Conservation (phyloP, 179 eudicot genomes). For the Beta lomatogona region DNA sequence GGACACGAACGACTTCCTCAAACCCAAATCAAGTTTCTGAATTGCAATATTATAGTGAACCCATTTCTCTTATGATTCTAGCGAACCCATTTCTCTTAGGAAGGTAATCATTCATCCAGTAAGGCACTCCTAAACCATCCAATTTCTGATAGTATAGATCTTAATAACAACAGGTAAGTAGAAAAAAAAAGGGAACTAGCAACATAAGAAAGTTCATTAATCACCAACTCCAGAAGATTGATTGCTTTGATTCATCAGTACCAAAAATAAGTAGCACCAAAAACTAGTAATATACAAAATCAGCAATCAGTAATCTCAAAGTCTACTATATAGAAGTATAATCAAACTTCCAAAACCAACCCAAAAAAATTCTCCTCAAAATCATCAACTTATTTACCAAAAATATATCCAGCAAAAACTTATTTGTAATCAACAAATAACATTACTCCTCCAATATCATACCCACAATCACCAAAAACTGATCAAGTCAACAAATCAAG, state of each 20-base stretch:
- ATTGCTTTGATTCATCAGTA: background rate
- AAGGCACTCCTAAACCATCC: background rate
- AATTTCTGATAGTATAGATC: background rate
- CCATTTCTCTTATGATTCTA: no score
- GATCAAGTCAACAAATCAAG: slow-evolving; percentile 9
- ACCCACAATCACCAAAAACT: background rate
- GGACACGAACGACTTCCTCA: background rate
- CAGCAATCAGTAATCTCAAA: background rate
- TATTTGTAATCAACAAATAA: background rate
- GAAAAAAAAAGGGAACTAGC: background rate
- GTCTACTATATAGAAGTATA: background rate
- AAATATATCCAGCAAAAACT: no score
- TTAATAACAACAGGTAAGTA: background rate
- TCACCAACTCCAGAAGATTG: background rate
- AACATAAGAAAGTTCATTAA: background rate
- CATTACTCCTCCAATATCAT: slow-evolving; percentile 5
- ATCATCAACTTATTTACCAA: background rate
- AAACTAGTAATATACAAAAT: background rate
- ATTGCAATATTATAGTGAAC: background rate
- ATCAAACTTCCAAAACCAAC: slow-evolving; percentile 9
- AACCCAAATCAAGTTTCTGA: background rate
- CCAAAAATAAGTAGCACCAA: background rate
- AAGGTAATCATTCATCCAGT: background rate
- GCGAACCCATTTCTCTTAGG: no score
- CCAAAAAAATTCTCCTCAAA: background rate